Conservation (phyloP, 2,329 filamentous ascomycete genomes). For the Cytospora piceicola region DNA sequence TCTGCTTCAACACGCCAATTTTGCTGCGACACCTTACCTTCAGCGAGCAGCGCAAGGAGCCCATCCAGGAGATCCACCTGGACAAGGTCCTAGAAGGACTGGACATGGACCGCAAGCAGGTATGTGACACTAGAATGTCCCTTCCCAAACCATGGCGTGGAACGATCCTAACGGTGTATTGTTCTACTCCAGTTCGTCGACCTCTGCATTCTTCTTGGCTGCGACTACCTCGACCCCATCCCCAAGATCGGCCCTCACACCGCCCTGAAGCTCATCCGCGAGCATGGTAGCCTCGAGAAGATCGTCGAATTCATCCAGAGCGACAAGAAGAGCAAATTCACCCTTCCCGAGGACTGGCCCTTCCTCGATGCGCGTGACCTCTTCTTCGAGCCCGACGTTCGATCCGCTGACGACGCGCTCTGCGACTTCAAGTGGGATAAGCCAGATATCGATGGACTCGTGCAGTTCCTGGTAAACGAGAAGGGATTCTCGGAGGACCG, state of each 20-base stretch:
- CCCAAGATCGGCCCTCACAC: conserved; percentile 93
- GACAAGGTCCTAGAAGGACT: conserved; percentile 86
- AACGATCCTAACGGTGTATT: conserved; percentile 13
- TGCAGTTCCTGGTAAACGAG: conserved; percentile 87
- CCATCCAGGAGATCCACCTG: conserved; percentile 92
- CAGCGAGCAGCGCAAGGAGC: conserved; percentile 95
- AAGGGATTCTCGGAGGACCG: conserved; percentile 98
- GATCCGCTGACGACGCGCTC: conserved; percentile 76
- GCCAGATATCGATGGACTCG: conserved; percentile 85
- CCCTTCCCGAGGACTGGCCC: conserved; percentile 94
- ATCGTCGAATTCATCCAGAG: conserved; percentile 81
- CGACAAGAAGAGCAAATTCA: conserved; percentile 78
- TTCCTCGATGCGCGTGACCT: conserved; percentile 88
- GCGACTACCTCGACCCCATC: conserved; percentile 95
- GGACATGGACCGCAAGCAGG: conserved; percentile 84
- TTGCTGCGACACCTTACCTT: conserved; percentile 92
- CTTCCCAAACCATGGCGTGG: neutral
- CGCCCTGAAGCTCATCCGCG: conserved; percentile 90
- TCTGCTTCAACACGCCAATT: conserved; percentile 93
- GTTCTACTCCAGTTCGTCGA: conserved; percentile 77
- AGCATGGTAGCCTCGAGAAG: conserved; percentile 85
- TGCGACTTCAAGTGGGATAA: conserved; percentile 99
- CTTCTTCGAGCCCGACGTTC: conserved; percentile 90
- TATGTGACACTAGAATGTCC: conserved; percentile 42
- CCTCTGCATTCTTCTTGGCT: conserved; percentile 94